A percentile compares a stretch with the other conserved stretches of the same genome.
These are phyloP conservation scores for Gossypium gossypioides DNA, from an alignment of 441 rosid genomes.

Conservation along the genomic window DNA sequence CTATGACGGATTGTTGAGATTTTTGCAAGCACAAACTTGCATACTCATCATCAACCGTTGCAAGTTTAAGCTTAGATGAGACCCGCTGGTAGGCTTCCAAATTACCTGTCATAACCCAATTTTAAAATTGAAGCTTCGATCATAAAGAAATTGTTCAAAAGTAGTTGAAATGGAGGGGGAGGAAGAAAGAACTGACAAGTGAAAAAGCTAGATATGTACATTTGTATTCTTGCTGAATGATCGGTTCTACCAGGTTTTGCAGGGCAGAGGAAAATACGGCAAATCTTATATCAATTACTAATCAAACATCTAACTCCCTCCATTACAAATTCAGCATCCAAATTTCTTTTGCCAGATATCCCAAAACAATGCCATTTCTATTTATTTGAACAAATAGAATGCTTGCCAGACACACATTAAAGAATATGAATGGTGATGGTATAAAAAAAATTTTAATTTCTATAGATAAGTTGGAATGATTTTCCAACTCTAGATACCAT, in stretches of 20 bases:
- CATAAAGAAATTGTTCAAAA: neutral
- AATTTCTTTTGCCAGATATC: neutral
- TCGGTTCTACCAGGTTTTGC: neutral
- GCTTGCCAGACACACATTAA: neutral
- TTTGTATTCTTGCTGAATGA: neutral
- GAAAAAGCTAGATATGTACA: neutral
- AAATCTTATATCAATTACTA: neutral
- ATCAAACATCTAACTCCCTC: neutral
- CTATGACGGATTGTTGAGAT: conserved; percentile 34
- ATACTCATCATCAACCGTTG: conserved; percentile 55
- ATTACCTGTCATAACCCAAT: conserved; percentile 43
- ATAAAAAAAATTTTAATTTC: neutral
- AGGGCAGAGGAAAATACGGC: neutral
- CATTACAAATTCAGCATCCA: neutral
- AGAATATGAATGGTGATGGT: neutral
- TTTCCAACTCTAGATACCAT: neutral
- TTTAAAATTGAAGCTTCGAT: neutral
- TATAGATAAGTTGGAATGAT: too few relatives aligned
- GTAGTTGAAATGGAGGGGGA: neutral
- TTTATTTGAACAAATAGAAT: neutral
- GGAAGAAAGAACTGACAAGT: neutral
- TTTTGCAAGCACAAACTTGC: conserved; percentile 27
- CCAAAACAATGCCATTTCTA: neutral
- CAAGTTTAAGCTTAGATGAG: conserved; percentile 73
- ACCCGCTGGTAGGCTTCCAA: conserved; percentile 59